Conservation (phyloP, 768 basidiomycete species). For the Brasilioporus rufonigricans region DNA sequence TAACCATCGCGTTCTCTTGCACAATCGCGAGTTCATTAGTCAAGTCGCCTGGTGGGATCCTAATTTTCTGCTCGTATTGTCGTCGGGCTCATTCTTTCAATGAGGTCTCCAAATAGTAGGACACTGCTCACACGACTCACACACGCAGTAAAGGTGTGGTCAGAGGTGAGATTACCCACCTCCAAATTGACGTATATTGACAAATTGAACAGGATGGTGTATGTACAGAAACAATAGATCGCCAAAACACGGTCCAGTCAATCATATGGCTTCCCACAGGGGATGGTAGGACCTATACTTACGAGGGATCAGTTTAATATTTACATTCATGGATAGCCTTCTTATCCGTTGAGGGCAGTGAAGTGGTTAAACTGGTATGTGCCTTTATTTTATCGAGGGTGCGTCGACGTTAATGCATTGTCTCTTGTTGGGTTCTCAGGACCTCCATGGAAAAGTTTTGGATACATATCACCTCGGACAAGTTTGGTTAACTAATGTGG, state of each 20-base stretch:
- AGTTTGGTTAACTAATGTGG: constrained; percentile 48
- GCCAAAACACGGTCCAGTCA: constrained; percentile 44
- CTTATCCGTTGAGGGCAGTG: constrained; percentile 49
- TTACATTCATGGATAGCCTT: constrained; percentile 37
- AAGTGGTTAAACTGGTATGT: constrained; percentile 44
- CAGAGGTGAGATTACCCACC: constrained; percentile 35
- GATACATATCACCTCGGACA: constrained; percentile 43
- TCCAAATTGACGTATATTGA: constrained; percentile 2
- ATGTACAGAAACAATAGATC: constrained; percentile 48
- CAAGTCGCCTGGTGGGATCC: constrained; percentile 49
- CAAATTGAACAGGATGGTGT: constrained; percentile 42
- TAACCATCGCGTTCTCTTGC: constrained; percentile 46
- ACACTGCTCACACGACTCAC: constrained; percentile 46
- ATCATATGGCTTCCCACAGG: constrained; percentile 51
- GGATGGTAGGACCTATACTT: constrained; percentile 34
- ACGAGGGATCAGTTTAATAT: constrained; percentile 3
- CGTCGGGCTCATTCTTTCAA: constrained; percentile 6
- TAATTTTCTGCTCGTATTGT: not conserved
- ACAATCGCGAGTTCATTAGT: constrained; percentile 50
- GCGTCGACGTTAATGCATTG: constrained; percentile 13
- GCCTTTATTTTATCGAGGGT: constrained; percentile 1
- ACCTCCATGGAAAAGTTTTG: constrained; percentile 44
- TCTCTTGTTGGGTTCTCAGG: constrained; percentile 34
- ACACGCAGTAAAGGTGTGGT: constrained; percentile 53
- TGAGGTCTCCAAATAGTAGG: constrained; percentile 47